These are phyloP conservation scores for Yarrowia sp. DNA, from an alignment of 805 yeast species.

Conservation along the genomic window DNA sequence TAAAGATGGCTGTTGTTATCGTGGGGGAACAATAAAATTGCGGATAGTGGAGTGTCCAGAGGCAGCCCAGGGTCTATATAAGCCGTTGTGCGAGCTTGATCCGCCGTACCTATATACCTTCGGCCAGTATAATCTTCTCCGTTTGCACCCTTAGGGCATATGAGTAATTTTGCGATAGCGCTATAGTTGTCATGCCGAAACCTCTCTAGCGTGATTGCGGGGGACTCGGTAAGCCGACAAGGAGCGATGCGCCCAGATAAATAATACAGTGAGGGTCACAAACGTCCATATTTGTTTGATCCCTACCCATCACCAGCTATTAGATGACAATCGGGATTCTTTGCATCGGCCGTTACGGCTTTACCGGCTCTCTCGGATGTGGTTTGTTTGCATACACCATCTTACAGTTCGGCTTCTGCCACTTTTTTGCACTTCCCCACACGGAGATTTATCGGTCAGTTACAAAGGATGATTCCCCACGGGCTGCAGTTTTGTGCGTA, in stretches of 20 bases:
- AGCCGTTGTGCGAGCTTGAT: neutral
- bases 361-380: conserved; percentile 23
- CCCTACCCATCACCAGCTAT: neutral
- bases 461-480: neutral
- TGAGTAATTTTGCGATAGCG: conserved; percentile 8
- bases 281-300: neutral
- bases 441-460: conserved; percentile 24
- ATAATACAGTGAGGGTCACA: neutral
- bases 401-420: conserved; percentile 18
- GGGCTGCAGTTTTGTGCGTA: neutral
- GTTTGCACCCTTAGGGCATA: neutral
- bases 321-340: neutral
- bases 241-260: neutral
- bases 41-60: too few species aligned
- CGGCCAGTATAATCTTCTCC: neutral
- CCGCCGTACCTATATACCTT: neutral
- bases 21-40: neutral
- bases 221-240: neutral
- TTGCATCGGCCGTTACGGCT: conserved; percentile 16
- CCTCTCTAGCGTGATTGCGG: conserved; percentile 15
- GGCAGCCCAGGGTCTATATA: neutral
- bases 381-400: conserved; percentile 20
- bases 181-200: conserved; percentile 7
- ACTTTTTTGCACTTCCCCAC: conserved; percentile 14
- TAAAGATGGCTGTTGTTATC: neutral